These are phyloP conservation scores for Escallonia herrerae DNA, from an alignment of 129 eudicot genomes.

Conservation along the genomic window DNA sequence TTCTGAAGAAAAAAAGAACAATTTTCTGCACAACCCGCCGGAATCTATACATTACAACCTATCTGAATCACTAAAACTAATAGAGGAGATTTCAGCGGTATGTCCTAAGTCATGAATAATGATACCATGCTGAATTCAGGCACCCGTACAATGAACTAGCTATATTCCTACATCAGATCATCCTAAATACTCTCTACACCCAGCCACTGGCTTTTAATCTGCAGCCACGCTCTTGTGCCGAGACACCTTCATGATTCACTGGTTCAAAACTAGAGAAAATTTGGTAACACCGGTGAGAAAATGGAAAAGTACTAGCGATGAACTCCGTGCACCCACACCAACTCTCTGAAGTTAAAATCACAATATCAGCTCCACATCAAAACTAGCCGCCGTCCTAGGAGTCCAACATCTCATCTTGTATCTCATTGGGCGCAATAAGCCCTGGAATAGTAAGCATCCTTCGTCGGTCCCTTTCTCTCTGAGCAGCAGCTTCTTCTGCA, in stretches of 20 bases:
- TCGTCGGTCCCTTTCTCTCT: slow-evolving; percentile 80
- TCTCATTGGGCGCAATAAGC: slow-evolving; percentile 93
- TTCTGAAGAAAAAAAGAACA: background rate
- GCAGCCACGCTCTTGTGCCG: slow-evolving; percentile 15
- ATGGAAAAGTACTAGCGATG: slow-evolving; percentile 17
- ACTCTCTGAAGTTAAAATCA: background rate
- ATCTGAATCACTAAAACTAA: too few relatives aligned
- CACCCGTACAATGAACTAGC: background rate
- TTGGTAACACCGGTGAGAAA: background rate
- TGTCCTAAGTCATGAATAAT: background rate
- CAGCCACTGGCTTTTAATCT: slow-evolving; percentile 1
- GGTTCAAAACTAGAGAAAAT: slow-evolving; percentile 11
- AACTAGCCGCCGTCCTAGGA: slow-evolving; percentile 34
- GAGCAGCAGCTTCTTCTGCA: slow-evolving; percentile 97
- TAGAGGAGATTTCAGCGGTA: too few relatives aligned
- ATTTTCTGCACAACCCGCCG: background rate
- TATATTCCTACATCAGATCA: slow-evolving; percentile 4
- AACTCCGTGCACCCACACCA: slow-evolving; percentile 6
- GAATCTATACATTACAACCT: too few relatives aligned
- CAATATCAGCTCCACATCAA: too few relatives aligned
- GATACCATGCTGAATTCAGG: background rate
- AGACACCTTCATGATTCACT: slow-evolving; percentile 22
- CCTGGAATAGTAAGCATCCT: slow-evolving; percentile 90
- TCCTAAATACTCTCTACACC: background rate
- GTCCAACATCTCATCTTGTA: slow-evolving; percentile 94